Evolutionary conservation across 768 basidiomycete species (phyloP), one percentile per base, ranked within the genome.

Genomic region (Butyriboletus loyo): DNA sequence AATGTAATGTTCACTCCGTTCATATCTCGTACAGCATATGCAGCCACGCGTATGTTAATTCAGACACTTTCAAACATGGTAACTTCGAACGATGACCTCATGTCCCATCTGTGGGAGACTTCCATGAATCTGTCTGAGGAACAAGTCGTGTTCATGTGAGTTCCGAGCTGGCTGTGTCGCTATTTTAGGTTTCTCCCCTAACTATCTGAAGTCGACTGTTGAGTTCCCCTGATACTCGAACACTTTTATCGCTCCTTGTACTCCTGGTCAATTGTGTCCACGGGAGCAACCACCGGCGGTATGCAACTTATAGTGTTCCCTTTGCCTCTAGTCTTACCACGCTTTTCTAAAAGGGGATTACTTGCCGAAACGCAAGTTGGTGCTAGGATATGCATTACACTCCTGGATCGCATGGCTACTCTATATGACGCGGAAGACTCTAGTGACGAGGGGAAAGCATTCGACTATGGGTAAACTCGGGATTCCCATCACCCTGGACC

Each of bases 41-140:
- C 77, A 0, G 74, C 80, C 19, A 83, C 87, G 8, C 78, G 89
- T 15, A 77, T 89, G 52, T 72, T 90, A 27, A 75, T 85, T 2
- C 92, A 97, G 66, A 73, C 88, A 4, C 75, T 96, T 27, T 89
- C 92, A 19, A 97, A 97, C 66, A 75, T 92, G 22, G 79, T 95
- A 30, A 92, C 94, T 2, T 77, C 79, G 8, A 89, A 92, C 54
- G 80, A 85, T 37, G 59, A 55, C 8, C 76, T 86, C 40, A 75
- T 80, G 55, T 65, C 74, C n/a, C 74, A 65, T 21, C 69, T 87
- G 30, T 92, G 87, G 89, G 75, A 76, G 32, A 75, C 71, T 2
- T 86, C 86, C 59, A 71, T 91, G 65, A 77, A 75, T 48, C 74
- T 88, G 5, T 80, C 86, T 1, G 89, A 91, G 61, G 84, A 89